Base-by-base conservation (phyloP, 305 asterid genomes). In the Fraxinus platypoda region DNA sequence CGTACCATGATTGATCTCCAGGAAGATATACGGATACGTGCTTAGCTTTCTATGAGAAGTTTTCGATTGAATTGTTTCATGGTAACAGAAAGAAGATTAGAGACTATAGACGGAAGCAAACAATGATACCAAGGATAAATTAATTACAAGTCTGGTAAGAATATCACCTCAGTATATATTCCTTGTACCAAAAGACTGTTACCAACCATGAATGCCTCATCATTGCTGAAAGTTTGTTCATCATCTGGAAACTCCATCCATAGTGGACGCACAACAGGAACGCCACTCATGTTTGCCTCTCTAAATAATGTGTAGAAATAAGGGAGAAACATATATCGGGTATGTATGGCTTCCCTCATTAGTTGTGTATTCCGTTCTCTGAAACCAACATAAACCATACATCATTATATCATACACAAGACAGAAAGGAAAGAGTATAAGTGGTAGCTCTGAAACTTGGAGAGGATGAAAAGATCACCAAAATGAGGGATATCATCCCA, bases 241-340 rank as follows among this genome's bases (percentile, higher is more conserved):
- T 97, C 99, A 74, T 85, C 66, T 76, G 99, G 99, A 87, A 93
- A 97, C 80, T 97, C 99, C 98, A 97, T 97, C 98, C 97, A 97
- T 73, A 97, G 98, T 46, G 99, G 97, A 25, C 99, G 99, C 7
- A 88, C 88, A 73, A 97, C 97, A 43, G 99, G 99, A 84, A 89
- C 74, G 68, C 99, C 98, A 71, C 82, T 93, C 76, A 84, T 83
- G 86, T 97, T 97, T 83, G 99, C 96, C 90, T 97, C 98, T 88
- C 98, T 90, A 90, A 97, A 97, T 80, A 97, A 81, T 19, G 98
- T 97, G 92, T 97, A 97, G 83, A 90, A 97, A 74, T 97, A 97
- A 8, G 99, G 99, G 79, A 97, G 98, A 82, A 92, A 83, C 93
- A 89, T 92, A 81, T 97, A 97, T 82, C 99, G 98, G 19, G 87